Base-by-base conservation (phyloP, 164 flowering plant species). In the Chimonanthus salicifolius region DNA sequence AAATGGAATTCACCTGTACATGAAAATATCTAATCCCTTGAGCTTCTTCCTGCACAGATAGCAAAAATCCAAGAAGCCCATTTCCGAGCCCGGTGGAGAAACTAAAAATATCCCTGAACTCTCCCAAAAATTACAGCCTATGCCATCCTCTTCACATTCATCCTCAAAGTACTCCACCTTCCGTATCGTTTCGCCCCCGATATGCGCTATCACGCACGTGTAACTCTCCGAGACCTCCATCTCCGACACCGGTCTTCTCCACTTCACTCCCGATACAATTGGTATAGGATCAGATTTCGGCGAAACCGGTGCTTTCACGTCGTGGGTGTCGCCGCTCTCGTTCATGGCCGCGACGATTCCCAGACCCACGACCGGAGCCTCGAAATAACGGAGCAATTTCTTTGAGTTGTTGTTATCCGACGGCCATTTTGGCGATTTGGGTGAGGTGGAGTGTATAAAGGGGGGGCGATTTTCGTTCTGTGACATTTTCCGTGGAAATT, bases 11-110 rank as follows among this genome's bases (percentile, higher is more conserved):
- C 79, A 87, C 90, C 88, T 84, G 85, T 87, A 87, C 90, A 87
- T 86, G 83, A 82, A 87, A 69, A 87, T 84, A 67, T 87, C 90
- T 74, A 80, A 82, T 4, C 88, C 90, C 46, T 83, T 82, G 78
- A 87, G 88, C 79, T 71, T 74, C 81, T 86, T 87, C 77, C 74
- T 76, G 82, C 90, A 87, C 69, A 84, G 87, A 76, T 75, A 74
- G 76, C 90, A 86, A 47, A 75, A 77, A 58, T 71, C 80, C 71
- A 87, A 64, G 73, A 85, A 87, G 76, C 79, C 84, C 18, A 65
- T 69, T 47, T 70, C 64, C 13, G 33, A 45, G 46, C 16, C 60
- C 7, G 68, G 54, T 10, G 84, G 76, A 2, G 82, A 80, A 4
- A 72, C 74, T 33, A 66, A 71, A 67, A 82, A 80, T 49, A 82